phyloP scores from a whole-genome alignment of 1,284 basidiomycete species.

The Cryptococcus neoformans region DNA sequence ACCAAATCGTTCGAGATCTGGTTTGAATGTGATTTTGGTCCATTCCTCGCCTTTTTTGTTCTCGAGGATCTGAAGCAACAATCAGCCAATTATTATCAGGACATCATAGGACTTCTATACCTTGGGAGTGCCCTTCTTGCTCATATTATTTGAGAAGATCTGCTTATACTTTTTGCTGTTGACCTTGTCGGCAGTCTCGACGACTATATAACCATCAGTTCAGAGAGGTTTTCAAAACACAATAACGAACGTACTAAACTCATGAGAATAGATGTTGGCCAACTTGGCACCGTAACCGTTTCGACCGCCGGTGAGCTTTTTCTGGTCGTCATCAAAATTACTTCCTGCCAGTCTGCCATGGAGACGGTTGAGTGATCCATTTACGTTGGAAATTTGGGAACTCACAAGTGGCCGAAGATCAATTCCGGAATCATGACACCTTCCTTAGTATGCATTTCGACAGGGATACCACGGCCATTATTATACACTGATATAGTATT shows the following conservation, averaged over 20 bases:
- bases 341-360: slow-evolving; percentile 70
- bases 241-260: slow-evolving; percentile 61
- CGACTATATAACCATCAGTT: slow-evolving; percentile 44
- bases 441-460: slow-evolving; percentile 92
- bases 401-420: slow-evolving; percentile 86
- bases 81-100: slow-evolving; percentile 5
- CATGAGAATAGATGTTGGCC: slow-evolving; percentile 96
- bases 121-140: slow-evolving; percentile 77
- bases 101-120: slow-evolving; percentile 16
- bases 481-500: slow-evolving; percentile 90
- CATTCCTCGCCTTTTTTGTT: slow-evolving; percentile 83
- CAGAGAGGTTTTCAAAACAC: neutral
- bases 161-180: slow-evolving; percentile 90
- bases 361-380: neutral
- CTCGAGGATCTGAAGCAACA: slow-evolving; percentile 66
- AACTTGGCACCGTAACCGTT: slow-evolving; percentile 99
- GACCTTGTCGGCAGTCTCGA: slow-evolving; percentile 94
- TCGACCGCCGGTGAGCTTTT: slow-evolving; percentile 96
- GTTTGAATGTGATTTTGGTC: slow-evolving; percentile 93
- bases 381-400: neutral
- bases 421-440: slow-evolving; percentile 96
- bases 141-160: slow-evolving; percentile 93
- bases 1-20: slow-evolving; percentile 87
- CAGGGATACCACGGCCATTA: slow-evolving; percentile 94
- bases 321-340: slow-evolving; percentile 99